Base-by-base conservation (phyloP, 2,329 filamentous ascomycete species). In the Sporothrix curviconia region DNA sequence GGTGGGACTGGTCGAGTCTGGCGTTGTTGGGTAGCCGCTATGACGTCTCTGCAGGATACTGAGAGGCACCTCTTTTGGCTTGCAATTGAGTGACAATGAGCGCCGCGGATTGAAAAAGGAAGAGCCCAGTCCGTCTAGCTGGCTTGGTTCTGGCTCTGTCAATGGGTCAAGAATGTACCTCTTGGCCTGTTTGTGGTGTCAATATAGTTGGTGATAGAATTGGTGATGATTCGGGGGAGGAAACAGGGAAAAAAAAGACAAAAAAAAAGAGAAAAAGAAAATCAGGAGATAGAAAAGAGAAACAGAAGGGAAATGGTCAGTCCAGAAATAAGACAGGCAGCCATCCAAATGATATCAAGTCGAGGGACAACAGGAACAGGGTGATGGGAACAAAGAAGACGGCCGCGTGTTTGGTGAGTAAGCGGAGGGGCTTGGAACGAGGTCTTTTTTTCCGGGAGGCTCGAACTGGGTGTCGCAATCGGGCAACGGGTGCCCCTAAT, bases 141-240 rank as follows among this genome's bases (percentile, higher is more conserved):
- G 80, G 60, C 77, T 82, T 14, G 86, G 86, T 61, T 88, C 83
- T 9, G 84, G 84, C 22, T 78, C 85, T 64, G 77, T 83, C 61
- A 90, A 74, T 62, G 87, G 87, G 64, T 87, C 84, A 62, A 90
- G 80, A 44, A 90, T 75, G 66, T 86, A 84, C 65, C 82, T n/a
- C n/a, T n/a, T n/a, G n/a, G n/a, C n/a, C n/a, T n/a, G n/a, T n/a
- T n/a, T 3, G 19, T 36, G 19, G 6, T 3, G 22, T 30, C 17
- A n/a, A n/a, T 12, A 22, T 36, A 32, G 30, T 4, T 28, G 24
- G 11, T 3, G 46, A 11, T 4, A 22, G 19, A 22, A 28, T 7
- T 4, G 7, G 4, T 11, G 7, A 15, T n/a, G 46, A 36, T 22
- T 22, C 47, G 40, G 5, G 24, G 11, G 24, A 36, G 22, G 9